A percentile compares a stretch with the other conserved stretches of the same genome.
These are phyloP conservation scores for Colletotrichum gigasporum DNA, from an alignment of 2,329 filamentous ascomycete species.

Conservation along the genomic window DNA sequence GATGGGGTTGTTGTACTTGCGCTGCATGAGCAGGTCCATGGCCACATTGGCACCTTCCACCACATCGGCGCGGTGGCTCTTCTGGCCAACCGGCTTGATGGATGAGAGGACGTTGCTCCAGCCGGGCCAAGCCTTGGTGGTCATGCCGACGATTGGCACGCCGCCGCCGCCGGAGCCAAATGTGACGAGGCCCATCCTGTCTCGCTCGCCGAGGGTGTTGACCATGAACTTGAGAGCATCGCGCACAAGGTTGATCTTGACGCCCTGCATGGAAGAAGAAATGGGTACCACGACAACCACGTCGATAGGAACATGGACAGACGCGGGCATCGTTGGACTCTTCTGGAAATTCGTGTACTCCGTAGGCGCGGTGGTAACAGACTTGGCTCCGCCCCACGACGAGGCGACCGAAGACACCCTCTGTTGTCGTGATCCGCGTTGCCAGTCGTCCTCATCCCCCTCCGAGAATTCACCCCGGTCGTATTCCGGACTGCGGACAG, in stretches of 20 bases:
- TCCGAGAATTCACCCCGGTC: conserved; percentile 82
- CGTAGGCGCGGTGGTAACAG: conserved; percentile 86
- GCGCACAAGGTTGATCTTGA: conserved; percentile 94
- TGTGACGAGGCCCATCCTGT: conserved; percentile 96
- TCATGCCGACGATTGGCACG: conserved; percentile 97
- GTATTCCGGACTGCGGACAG: conserved; percentile 76
- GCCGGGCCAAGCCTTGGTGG: conserved; percentile 90
- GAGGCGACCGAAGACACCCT: conserved; percentile 86
- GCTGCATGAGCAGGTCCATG: conserved; percentile 98
- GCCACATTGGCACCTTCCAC: conserved; percentile 98
- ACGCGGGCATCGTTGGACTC: conserved; percentile 54
- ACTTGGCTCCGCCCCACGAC: conserved; percentile 82
- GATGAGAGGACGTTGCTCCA: conserved; percentile 89
- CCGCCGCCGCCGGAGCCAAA: conserved; percentile 95
- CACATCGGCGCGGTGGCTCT: conserved; percentile 94
- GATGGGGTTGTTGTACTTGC: conserved; percentile 94
- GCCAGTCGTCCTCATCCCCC: conserved; percentile 89
- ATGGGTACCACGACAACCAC: conserved; percentile 97
- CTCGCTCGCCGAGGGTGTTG: conserved; percentile 85
- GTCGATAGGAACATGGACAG: conserved; percentile 90
- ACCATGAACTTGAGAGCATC: conserved; percentile 95
- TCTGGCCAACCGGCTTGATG: conserved; percentile 93
- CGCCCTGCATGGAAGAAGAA: conserved; percentile 98
- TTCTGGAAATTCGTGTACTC: conserved; percentile 84
- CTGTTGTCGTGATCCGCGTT: conserved; percentile 67